These are phyloP conservation scores for Yueomyces sinensis DNA, from an alignment of 805 yeast species.

Conservation along the genomic window DNA sequence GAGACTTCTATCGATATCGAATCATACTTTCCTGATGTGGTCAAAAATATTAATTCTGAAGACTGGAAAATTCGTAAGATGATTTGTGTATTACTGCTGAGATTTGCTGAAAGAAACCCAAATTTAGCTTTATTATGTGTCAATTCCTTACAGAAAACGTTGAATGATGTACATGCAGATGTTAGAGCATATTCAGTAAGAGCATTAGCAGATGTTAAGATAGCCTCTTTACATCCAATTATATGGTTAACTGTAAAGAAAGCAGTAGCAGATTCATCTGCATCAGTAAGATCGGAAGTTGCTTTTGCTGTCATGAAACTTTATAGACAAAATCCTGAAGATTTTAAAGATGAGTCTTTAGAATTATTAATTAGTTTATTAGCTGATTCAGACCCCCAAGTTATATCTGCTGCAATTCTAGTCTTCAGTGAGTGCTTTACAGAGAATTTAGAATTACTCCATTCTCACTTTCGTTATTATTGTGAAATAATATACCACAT, in stretches of 20 bases:
- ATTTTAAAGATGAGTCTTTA: slow-evolving; percentile 35
- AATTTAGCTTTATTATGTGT: slow-evolving; percentile 83
- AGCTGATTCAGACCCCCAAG: slow-evolving; percentile 52
- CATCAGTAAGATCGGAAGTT: slow-evolving; percentile 67
- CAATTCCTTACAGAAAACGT: slow-evolving; percentile 79
- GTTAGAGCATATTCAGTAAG: slow-evolving; percentile 63
- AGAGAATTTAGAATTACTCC: slow-evolving; percentile 50
- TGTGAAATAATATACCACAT: slow-evolving; percentile 36
- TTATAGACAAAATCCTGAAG: slow-evolving; percentile 27
- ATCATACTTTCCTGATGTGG: slow-evolving; percentile 66
- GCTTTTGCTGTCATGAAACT: slow-evolving; percentile 62
- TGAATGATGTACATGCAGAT: slow-evolving; percentile 56
- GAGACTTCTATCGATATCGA: slow-evolving; percentile 28
- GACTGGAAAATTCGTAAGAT: slow-evolving; percentile 55
- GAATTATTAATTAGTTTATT: slow-evolving; percentile 40
- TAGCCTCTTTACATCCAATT: slow-evolving; percentile 72
- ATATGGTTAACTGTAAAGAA: slow-evolving; percentile 60
- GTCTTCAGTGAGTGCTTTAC: slow-evolving; percentile 42
- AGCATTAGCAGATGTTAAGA: slow-evolving; percentile 70
- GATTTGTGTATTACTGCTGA: slow-evolving; percentile 60
- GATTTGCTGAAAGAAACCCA: slow-evolving; percentile 74
- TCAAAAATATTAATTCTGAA: slow-evolving; percentile 68
- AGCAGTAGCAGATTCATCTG: slow-evolving; percentile 54
- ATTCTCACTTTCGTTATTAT: slow-evolving; percentile 51
- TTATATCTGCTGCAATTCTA: slow-evolving; percentile 55